Percentiles rank a stretch among this genome's conserved stretches.
phyloP scores from a whole-genome alignment of 345 rosid genomes.

The Angophora floribunda region DNA sequence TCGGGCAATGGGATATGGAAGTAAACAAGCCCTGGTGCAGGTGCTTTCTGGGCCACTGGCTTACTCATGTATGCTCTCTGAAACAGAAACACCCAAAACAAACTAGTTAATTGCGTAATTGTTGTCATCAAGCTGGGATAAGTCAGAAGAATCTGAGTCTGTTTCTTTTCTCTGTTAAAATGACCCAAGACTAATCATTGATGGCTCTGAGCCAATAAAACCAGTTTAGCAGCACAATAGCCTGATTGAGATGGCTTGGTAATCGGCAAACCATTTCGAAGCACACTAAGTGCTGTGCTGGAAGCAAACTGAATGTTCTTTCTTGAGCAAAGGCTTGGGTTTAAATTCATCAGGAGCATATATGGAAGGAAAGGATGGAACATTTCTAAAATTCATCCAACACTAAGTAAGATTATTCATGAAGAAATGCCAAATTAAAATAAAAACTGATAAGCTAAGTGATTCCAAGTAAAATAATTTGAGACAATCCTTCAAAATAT shows the following conservation, averaged over 20 bases:
- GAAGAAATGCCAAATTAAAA: neutral
- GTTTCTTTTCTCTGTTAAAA: neutral
- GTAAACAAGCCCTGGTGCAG: slow-evolving; percentile 85
- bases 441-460: neutral
- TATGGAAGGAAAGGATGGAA: neutral
- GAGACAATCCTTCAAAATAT: neutral
- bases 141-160: neutral
- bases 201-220: neutral
- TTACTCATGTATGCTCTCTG: slow-evolving; percentile 52
- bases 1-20: slow-evolving; percentile 94
- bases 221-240: neutral
- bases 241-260: neutral
- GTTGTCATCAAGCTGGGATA: neutral
- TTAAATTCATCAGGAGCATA: neutral
- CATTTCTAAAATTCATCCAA: neutral
- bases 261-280: neutral
- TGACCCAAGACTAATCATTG: neutral
- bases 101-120: neutral
- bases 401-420: neutral
- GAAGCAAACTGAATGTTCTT: neutral
- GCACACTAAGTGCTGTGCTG: neutral
- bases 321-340: neutral
- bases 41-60: slow-evolving; percentile 44
- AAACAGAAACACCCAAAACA: neutral
- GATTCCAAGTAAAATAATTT: neutral